A percentile compares a stretch with the other conserved stretches of the same genome.
phyloP scores from a whole-genome alignment of 2,329 filamentous ascomycete genomes.

The Aureobasidium subglaciale region DNA sequence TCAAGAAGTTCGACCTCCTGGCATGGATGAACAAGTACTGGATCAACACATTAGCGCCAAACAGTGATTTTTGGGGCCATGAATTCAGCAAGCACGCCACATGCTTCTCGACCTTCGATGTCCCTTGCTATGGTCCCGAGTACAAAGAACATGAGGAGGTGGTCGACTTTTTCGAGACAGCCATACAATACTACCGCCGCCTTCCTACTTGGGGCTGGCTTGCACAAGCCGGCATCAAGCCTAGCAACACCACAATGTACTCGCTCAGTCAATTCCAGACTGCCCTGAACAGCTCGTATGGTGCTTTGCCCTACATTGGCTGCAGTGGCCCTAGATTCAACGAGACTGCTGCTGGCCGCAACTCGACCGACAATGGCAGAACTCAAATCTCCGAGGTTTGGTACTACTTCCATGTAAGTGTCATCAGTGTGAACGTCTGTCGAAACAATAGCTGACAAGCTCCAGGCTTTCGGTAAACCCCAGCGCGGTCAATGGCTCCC shows the following conservation, averaged over 20 bases:
- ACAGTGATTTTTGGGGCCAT: conserved; percentile 57
- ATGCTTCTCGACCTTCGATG: conserved; percentile 60
- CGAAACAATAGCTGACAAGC: background rate
- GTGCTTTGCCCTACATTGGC: conserved; percentile 53
- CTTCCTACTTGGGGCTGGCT: conserved; percentile 58
- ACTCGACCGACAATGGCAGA: conserved; percentile 45
- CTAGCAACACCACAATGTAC: conserved; percentile 54
- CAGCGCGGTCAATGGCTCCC: conserved; percentile 46
- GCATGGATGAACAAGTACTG: conserved; percentile 61
- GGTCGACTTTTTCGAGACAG: conserved; percentile 56
- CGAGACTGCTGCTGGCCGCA: conserved; percentile 50
- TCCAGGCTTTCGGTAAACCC: conserved; percentile 42
- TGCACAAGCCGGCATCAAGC: conserved; percentile 45
- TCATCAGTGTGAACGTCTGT: too few species aligned
- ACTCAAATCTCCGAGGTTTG: conserved; percentile 57
- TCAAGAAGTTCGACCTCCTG: conserved; percentile 54
- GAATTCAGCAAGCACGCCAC: conserved; percentile 63
- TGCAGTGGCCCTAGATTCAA: conserved; percentile 57
- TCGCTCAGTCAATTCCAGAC: conserved; percentile 46
- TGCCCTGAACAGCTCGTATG: conserved; percentile 45
- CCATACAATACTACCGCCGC: conserved; percentile 49
- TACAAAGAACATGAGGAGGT: conserved; percentile 53
- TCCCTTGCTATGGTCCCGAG: conserved; percentile 55
- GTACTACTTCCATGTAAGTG: conserved; percentile 56
- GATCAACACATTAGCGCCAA: conserved; percentile 51